phyloP scores from a whole-genome alignment of 179 eudicot species.

The Patellifolia procumbens region DNA sequence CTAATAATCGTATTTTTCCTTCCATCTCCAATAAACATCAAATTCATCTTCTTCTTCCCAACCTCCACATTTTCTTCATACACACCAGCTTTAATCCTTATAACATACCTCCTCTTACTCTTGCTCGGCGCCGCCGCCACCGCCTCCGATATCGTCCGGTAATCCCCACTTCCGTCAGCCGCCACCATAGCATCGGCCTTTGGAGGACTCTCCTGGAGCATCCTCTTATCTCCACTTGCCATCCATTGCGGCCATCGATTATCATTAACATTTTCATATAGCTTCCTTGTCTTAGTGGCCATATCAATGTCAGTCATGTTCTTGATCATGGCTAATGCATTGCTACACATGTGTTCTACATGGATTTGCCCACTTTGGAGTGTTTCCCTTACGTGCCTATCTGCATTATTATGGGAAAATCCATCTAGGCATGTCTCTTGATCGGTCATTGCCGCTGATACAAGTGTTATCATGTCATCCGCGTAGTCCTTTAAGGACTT shows the following conservation, averaged over 20 bases:
- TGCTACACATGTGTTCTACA: constrained; percentile 71
- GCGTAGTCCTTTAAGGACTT: constrained; percentile 40
- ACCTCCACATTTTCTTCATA: constrained; percentile 36
- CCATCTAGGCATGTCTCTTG: constrained; percentile 75
- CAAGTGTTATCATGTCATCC: constrained; percentile 58
- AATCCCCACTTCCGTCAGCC: constrained; percentile 32
- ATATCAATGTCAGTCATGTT: constrained; percentile 60
- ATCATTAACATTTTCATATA: constrained; percentile 9
- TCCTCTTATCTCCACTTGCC: constrained; percentile 34
- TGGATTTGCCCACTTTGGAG: constrained; percentile 41
- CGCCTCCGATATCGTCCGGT: constrained; percentile 28
- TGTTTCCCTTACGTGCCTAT: constrained; percentile 41
- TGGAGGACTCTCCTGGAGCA: constrained; percentile 21
- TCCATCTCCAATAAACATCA: constrained; percentile 45
- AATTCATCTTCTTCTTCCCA: constrained; percentile 30
- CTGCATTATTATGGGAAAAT: constrained; percentile 50
- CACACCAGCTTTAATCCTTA: constrained; percentile 38
- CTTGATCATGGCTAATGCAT: constrained; percentile 65
- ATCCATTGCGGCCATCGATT: constrained; percentile 34
- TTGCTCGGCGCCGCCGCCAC: constrained; percentile 36
- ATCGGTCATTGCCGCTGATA: constrained; percentile 68
- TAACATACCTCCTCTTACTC: constrained; percentile 36
- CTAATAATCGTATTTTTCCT: constrained; percentile 35
- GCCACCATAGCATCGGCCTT: constrained; percentile 37
- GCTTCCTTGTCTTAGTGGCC: constrained; percentile 33